Evolutionary conservation across 2,329 filamentous ascomycete genomes (phyloP).

Genomic region (Colletotrichum sp.): DNA sequence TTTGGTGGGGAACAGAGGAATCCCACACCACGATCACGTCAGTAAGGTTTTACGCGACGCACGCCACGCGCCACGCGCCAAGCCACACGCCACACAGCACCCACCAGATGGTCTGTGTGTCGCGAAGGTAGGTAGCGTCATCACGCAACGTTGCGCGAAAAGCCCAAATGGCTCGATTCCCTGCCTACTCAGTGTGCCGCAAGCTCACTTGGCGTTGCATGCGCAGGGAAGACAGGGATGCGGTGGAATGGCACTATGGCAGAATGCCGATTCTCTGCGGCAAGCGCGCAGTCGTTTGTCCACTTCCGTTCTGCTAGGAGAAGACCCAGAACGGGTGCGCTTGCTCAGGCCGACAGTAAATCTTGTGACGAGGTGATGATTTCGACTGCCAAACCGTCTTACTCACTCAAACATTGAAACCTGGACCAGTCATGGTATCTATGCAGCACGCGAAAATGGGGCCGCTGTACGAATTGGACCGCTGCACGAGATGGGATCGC

Average conservation of each 20-base stretch:
- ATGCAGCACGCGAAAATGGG: too few relatives aligned
- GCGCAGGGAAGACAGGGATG: background rate
- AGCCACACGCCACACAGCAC: background rate
- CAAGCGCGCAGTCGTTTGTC: background rate
- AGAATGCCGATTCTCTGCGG: background rate
- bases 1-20: background rate
- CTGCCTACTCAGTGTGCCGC: background rate
- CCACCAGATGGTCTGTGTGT: too few relatives aligned
- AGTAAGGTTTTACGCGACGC: background rate
- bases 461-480: background rate
- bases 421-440: too few relatives aligned
- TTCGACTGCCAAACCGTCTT: background rate
- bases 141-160: background rate
- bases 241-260: background rate
- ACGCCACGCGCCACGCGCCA: background rate
- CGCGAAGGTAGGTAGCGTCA: background rate
- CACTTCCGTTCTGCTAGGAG: background rate
- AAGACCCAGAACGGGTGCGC: background rate
- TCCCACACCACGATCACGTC: background rate
- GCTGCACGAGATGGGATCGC: background rate
- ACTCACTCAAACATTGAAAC: too few relatives aligned
- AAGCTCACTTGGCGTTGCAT: background rate
- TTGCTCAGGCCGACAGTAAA: background rate
- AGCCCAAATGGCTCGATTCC: background rate
- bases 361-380: background rate